These are phyloP conservation scores for Vigna unguiculata DNA, from an alignment of 306 rosid species.

Conservation along the genomic window DNA sequence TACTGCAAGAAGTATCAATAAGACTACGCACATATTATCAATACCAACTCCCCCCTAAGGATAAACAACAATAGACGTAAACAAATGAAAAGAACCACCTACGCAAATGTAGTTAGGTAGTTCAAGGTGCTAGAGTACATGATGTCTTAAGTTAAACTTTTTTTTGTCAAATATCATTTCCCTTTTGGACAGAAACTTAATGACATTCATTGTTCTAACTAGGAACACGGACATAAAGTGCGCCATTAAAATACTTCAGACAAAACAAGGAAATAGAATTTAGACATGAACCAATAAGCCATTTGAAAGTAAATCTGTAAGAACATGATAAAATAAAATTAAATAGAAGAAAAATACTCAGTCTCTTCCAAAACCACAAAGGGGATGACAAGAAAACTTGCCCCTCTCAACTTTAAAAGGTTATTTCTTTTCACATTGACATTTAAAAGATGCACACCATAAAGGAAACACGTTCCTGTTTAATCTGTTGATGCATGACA, in stretches of 20 bases:
- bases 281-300: background rate
- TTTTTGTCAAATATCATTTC: background rate
- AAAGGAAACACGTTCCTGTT: background rate
- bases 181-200: background rate
- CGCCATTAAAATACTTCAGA: background rate
- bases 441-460: background rate
- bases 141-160: background rate
- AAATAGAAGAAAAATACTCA: background rate
- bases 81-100: constrained; percentile 13
- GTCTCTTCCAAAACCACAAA: background rate
- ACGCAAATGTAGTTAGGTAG: background rate
- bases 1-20: constrained; percentile 22
- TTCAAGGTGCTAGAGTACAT: background rate
- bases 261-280: constrained; percentile 5
- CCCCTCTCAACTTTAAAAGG: background rate
- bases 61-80: background rate
- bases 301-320: background rate
- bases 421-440: background rate
- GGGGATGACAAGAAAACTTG: background rate
- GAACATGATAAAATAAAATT: background rate
- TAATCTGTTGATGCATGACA: constrained; percentile 3
- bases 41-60: constrained; percentile 9
- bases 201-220: background rate
- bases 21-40: constrained; percentile 17
- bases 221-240: background rate